Evolutionary conservation across 2,329 filamentous ascomycete genomes (phyloP).

Genomic region (Colletotrichum truncatum): DNA sequence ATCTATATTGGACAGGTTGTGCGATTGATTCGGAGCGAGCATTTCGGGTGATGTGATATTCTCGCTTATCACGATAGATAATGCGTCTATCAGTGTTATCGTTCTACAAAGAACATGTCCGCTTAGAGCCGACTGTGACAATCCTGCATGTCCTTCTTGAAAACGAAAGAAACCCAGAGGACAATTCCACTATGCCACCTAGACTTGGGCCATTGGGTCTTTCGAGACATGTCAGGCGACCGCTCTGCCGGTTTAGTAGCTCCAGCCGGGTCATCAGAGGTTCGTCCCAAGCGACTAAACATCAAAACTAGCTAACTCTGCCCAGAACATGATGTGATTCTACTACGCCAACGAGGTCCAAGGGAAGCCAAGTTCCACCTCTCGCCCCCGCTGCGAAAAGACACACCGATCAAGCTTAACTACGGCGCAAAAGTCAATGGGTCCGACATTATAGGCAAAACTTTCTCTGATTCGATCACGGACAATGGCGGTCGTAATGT

Average conservation of each 20-base stretch:
- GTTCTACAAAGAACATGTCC: too few species aligned
- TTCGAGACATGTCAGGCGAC: background rate
- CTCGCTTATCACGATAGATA: too few species aligned
- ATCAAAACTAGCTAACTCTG: background rate
- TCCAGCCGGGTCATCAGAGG: conserved; percentile 16
- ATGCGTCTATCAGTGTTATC: too few species aligned
- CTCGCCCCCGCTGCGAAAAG: conserved; percentile 44
- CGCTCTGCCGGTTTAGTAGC: conserved; percentile 5
- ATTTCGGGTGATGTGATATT: too few species aligned
- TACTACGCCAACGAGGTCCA: conserved; percentile 48
- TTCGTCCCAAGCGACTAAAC: background rate
- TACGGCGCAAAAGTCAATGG: conserved; percentile 59
- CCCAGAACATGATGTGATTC: conserved; percentile 50
- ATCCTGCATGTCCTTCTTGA: background rate
- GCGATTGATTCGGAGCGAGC: too few species aligned
- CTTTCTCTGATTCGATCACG: conserved; percentile 65
- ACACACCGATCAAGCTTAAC: conserved; percentile 42
- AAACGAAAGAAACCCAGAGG: background rate
- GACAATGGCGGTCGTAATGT: conserved; percentile 60
- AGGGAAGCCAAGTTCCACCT: conserved; percentile 47
- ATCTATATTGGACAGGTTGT: too few species aligned
- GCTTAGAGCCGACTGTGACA: background rate
- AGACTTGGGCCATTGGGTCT: conserved; percentile 13
- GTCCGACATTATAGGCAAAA: conserved; percentile 70
- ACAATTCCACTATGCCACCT: conserved; percentile 6